These are phyloP conservation scores for Mortierella sp. DNA, from an alignment of 371 early-diverging fungal genomes.

Conservation along the genomic window DNA sequence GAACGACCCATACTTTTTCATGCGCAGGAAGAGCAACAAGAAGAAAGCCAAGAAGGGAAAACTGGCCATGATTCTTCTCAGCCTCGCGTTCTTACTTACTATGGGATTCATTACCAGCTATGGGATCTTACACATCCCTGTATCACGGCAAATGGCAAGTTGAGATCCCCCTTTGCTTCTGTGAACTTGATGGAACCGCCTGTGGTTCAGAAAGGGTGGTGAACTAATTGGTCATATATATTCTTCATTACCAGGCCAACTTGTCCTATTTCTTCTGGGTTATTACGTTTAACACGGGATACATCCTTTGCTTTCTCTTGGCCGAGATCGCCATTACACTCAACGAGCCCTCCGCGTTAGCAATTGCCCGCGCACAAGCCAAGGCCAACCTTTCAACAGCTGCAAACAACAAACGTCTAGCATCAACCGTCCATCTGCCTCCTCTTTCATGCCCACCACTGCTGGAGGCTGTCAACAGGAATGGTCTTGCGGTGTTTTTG, in stretches of 20 bases:
- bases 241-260: constrained; percentile 69
- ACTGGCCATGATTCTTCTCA: constrained; percentile 57
- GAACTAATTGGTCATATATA: background rate
- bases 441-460: constrained; percentile 62
- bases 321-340: constrained; percentile 59
- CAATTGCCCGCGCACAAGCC: constrained; percentile 39
- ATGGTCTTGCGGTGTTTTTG: constrained; percentile 86
- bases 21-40: constrained; percentile 45
- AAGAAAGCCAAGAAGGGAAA: constrained; percentile 58
- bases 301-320: constrained; percentile 64
- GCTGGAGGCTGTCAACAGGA: constrained; percentile 77
- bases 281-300: constrained; percentile 70
- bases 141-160: constrained; percentile 78
- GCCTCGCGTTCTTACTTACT: constrained; percentile 54
- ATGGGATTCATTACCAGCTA: constrained; percentile 52
- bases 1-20: constrained; percentile 55
- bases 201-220: too few relatives aligned
- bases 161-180: too few relatives aligned
- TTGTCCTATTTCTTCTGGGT: constrained; percentile 82
- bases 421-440: constrained; percentile 31
- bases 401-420: constrained; percentile 27
- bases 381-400: constrained; percentile 43
- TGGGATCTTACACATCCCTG: constrained; percentile 56
- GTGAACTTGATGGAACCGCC: too few relatives aligned
- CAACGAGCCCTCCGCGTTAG: constrained; percentile 40